Percentiles rank a stretch among this genome's conserved stretches.
These are phyloP conservation scores for Phytophthora quininea DNA, from an alignment of 352 stramenopile species.

Conservation along the genomic window DNA sequence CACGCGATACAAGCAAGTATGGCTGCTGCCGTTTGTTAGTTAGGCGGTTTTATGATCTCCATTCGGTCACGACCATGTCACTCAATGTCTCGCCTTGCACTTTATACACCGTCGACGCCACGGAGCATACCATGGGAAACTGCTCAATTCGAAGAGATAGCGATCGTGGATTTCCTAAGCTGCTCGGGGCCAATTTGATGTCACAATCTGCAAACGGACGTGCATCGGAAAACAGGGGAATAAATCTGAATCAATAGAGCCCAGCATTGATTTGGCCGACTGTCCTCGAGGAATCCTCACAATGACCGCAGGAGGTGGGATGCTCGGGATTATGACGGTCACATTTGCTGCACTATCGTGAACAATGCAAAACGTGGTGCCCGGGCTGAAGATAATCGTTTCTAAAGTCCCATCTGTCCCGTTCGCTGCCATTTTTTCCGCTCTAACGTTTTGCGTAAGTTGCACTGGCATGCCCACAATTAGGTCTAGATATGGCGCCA, in stretches of 20 bases:
- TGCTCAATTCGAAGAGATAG: background rate
- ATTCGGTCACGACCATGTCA: slow-evolving; percentile 1
- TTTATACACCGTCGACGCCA: background rate
- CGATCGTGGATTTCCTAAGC: background rate
- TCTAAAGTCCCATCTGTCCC: slow-evolving; percentile 3
- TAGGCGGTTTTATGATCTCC: background rate
- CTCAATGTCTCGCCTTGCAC: slow-evolving; percentile 1
- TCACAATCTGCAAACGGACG: background rate
- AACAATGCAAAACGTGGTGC: slow-evolving; percentile 2
- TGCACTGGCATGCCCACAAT: slow-evolving; percentile 20
- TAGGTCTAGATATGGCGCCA: slow-evolving; percentile 18
- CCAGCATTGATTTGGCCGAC: background rate
- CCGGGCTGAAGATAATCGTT: background rate
- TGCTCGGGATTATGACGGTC: slow-evolving; percentile 4
- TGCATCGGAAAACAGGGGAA: slow-evolving; percentile 2
- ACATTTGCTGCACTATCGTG: background rate
- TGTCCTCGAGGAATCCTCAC: background rate
- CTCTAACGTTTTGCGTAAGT: slow-evolving; percentile 15
- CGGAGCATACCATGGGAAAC: background rate
- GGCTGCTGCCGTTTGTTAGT: slow-evolving; percentile 1
- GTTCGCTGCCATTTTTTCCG: slow-evolving; percentile 10
- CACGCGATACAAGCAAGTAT: background rate
- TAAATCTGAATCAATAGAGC: background rate
- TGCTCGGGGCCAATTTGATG: background rate
- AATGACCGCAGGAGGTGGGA: background rate